Evolutionary conservation across 2,329 filamentous ascomycete species (phyloP).

Genomic region (Fusarium longipes): DNA sequence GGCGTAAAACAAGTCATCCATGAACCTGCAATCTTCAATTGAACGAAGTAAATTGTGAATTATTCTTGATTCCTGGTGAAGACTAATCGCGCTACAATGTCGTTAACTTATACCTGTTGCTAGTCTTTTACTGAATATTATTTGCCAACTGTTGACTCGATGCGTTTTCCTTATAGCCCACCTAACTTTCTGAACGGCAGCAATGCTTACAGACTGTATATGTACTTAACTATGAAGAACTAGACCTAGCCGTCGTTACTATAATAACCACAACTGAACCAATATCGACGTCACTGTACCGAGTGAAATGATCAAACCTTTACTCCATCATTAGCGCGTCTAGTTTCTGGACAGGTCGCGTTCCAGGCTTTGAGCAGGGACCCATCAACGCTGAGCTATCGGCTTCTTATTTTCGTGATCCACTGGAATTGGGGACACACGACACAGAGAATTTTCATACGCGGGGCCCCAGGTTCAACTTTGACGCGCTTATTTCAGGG

Average conservation of each 20-base stretch:
- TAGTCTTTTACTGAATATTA: too few relatives aligned
- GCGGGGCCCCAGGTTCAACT: conserved; percentile 26
- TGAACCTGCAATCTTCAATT: background rate
- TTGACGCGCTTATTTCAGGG: background rate
- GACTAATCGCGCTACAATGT: too few relatives aligned
- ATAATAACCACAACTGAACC: background rate
- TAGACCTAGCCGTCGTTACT: too few relatives aligned
- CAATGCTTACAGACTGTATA: too few relatives aligned
- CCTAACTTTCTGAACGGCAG: too few relatives aligned
- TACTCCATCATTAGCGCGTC: background rate
- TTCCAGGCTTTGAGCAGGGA: background rate
- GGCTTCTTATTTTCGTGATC: conserved; percentile 8
- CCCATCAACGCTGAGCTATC: background rate
- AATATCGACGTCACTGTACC: too few relatives aligned
- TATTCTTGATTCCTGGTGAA: background rate
- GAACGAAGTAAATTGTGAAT: background rate
- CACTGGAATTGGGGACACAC: conserved; percentile 21
- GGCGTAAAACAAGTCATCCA: background rate
- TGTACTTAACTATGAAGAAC: too few relatives aligned
- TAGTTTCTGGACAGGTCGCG: background rate
- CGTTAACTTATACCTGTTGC: too few relatives aligned
- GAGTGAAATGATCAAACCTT: background rate
- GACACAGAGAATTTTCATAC: conserved; percentile 17
- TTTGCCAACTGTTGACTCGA: too few relatives aligned
- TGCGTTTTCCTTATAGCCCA: too few relatives aligned